Base-by-base conservation (phyloP, 805 yeast genomes). In the Candida awuae region DNA sequence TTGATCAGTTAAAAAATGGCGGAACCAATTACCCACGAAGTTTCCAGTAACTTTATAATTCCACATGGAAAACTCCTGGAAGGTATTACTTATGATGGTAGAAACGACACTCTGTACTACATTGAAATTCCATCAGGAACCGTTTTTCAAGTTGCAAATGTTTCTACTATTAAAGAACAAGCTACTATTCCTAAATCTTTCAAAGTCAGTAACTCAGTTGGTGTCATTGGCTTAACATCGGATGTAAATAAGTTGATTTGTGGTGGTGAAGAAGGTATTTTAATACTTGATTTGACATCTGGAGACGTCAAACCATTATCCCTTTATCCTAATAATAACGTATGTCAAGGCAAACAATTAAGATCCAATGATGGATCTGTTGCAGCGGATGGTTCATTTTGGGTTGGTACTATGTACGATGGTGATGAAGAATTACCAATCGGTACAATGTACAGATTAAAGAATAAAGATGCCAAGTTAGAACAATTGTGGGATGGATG, bases 341-440 rank as follows among this genome's bases (percentile, higher is more conserved):
- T 59, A 12, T 36, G 37, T 10, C 35, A 46, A 8, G 59, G 54
- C 2, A 31, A 39, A 17, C 61, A 58, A 32, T 56, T 72, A 55
- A 66, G 87, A 51, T 80, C 92, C 30, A 87, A 87, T 52, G 97
- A 87, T 55, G 95, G 96, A 0, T 71, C 75, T 33, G 72, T 86
- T 29, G 87, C 84, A 43, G 80, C 84, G 4, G 63, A 73, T 52
- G 95, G 95, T 1, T 70, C 79, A 45, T 70, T 86, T 36, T 80
- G 84, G 73, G 75, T 84, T 35, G 95, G 96, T 1, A 67, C 88
- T 16, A 87, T 87, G 94, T 13, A 12, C 14, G 67, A 68, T 38
- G 49, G 52, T 26, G 27, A 14, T 2, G 39, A 32, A 16, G 23
- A 15, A 2, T 15, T 14, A 30, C 28, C 14, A 2, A 16, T 64